Evolutionary conservation across 1,284 basidiomycete genomes (phyloP), one percentile per base, ranked within the genome.

Genomic region (Malassezia obtusa): DNA sequence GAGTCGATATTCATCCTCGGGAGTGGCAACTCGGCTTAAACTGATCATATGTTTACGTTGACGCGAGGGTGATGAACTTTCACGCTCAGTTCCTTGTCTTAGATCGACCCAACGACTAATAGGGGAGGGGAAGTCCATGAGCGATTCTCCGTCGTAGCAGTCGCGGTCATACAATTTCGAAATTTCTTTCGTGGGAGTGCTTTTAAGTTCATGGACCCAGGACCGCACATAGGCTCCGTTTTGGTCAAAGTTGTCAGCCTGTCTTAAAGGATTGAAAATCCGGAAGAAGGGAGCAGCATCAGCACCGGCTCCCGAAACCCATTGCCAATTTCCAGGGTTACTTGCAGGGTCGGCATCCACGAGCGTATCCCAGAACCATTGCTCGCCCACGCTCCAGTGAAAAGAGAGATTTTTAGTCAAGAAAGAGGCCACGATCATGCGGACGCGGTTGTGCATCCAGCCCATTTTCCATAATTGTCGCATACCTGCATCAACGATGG

Each of bases 401-500:
- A 33, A 40, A 11, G 32, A 30, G 40, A 45, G 12, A 21, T 49
- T 48, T 15, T 54, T 54, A n/a, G 43, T 46, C 2, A 52, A 36
- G 17, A 52, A 30, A 7, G 50, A 52, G 10, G 50, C 50, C 6
- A 47, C 45, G 11, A 52, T 28, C 50, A 52, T 52, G 17, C 50
- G 43, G n/a, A 52, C 45, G 11, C 50, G 50, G 32, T 52, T 52
- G 45, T 52, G 50, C 50, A 52, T 52, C 50, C 50, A 52, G 9
- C 50, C 50, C 19, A 25, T 39, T 8, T 35, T 31, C 50, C 50
- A 52, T 5, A 52, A 30, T 37, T 52, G 50, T 2, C 50, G 50
- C 50, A 52, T 52, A 4, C 50, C 50, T 14, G 50, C 50, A 33
- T 52, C 50, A 17, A 52, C 45, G 9, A 52, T 17, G 3, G 50